phyloP scores from a whole-genome alignment of 2,329 filamentous ascomycete genomes.

The Ophiosphaerella korrae region DNA sequence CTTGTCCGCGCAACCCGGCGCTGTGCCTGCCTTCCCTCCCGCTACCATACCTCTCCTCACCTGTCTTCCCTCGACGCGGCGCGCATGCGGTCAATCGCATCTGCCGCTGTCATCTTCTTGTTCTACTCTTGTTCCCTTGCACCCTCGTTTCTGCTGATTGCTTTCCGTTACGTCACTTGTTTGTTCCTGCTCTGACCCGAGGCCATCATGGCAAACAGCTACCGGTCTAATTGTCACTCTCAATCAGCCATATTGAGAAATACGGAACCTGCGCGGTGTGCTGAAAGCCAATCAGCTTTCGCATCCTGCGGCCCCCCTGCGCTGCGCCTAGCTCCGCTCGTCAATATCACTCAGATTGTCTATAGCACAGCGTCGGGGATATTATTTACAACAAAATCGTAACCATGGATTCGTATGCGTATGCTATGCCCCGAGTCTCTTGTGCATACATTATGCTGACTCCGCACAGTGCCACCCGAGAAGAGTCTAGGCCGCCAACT shows the following conservation, averaged over 20 bases:
- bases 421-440: conserved; percentile 14
- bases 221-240: conserved; percentile 35
- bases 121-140: conserved; percentile 20
- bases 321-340: conserved; percentile 7
- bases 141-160: conserved; percentile 35
- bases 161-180: conserved; percentile 37
- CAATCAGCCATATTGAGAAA: conserved; percentile 18
- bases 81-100: conserved; percentile 40
- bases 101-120: conserved; percentile 35
- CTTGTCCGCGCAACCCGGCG: conserved; percentile 39
- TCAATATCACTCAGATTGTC: neutral
- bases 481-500: conserved; percentile 60
- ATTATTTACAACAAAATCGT: neutral
- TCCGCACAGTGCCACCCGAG: conserved; percentile 43
- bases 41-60: conserved; percentile 32
- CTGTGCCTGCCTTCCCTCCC: conserved; percentile 35
- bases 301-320: conserved; percentile 15
- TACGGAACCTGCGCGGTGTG: conserved; percentile 10
- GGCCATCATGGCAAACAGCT: conserved; percentile 52
- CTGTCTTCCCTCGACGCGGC: conserved; percentile 40
- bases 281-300: conserved; percentile 25
- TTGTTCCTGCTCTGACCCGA: conserved; percentile 48
- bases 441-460: conserved; percentile 18
- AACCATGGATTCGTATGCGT: conserved; percentile 48
- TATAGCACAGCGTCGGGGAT: neutral